A percentile compares a stretch with the other conserved stretches of the same genome.
Conservation (phyloP, 805 yeast species). For the Brettanomyces naardenensis region DNA sequence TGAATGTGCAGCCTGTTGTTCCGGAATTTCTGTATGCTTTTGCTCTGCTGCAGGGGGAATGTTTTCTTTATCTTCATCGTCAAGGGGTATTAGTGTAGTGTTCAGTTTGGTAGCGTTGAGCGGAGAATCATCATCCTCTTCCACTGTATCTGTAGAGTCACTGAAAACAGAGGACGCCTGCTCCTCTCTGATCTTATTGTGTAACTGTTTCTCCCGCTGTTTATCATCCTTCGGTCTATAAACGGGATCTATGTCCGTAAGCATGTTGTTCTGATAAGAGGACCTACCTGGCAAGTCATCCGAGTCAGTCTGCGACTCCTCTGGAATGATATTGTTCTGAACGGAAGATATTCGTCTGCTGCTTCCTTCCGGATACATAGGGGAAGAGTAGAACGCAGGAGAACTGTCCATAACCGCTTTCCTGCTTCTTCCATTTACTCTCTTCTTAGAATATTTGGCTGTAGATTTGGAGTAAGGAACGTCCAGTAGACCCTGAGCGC, state of each 20-base stretch:
- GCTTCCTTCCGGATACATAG: not conserved
- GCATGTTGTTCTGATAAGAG: conserved; percentile 7
- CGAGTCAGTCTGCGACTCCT: not conserved
- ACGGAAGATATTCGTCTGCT: not conserved
- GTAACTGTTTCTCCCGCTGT: conserved; percentile 3
- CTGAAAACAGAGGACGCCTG: not conserved
- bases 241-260: conserved; percentile 22
- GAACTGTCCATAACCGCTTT: conserved; percentile 1
- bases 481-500: conserved; percentile 25
- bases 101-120: conserved; percentile 43
- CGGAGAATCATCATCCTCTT: conserved; percentile 28
- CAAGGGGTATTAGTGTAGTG: conserved; percentile 46
- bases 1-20: conserved; percentile 6
- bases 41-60: conserved; percentile 8
- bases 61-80: conserved; percentile 27
- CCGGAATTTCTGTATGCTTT: not conserved
- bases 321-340: too few species aligned
- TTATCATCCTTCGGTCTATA: conserved; percentile 6
- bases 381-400: conserved; percentile 3
- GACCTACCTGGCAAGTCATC: conserved; percentile 2
- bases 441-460: not conserved
- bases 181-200: not conserved
- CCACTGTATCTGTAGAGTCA: not conserved
- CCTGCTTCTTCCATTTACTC: not conserved
- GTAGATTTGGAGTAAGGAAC: conserved; percentile 19